These are phyloP conservation scores for Trichoderma oligosporum DNA, from an alignment of 2,329 filamentous ascomycete genomes.

Conservation along the genomic window DNA sequence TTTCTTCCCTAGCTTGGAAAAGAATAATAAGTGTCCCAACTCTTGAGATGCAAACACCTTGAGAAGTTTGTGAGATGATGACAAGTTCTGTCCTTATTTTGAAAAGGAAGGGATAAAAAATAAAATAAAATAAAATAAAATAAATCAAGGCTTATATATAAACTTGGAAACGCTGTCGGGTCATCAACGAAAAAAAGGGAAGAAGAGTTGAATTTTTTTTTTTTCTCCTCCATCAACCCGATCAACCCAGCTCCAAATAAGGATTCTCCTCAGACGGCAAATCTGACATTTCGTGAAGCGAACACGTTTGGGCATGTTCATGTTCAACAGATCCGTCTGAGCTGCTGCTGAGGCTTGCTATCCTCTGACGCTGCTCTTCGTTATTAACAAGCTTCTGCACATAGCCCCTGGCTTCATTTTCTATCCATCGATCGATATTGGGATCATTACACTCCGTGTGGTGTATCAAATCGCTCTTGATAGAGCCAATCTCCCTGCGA, in stretches of 20 bases:
- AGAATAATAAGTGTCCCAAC: too few relatives aligned
- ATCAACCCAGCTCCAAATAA: neutral
- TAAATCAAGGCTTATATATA: too few relatives aligned
- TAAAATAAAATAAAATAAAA: too few relatives aligned
- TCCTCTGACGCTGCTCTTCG: neutral
- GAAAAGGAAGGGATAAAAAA: neutral
- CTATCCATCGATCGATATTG: conserved; percentile 53
- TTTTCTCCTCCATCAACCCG: too few relatives aligned
- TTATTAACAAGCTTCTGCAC: conserved; percentile 31
- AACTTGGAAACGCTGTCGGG: too few relatives aligned
- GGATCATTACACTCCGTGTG: conserved; percentile 52
- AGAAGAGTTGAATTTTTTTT: neutral
- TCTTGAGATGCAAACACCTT: too few relatives aligned
- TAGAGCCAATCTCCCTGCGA: conserved; percentile 41
- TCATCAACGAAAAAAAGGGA: neutral
- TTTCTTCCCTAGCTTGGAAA: too few relatives aligned
- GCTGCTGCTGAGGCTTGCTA: conserved; percentile 3
- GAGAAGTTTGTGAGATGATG: too few relatives aligned
- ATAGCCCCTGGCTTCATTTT: conserved; percentile 48
- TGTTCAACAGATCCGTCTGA: neutral
- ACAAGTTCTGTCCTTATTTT: too few relatives aligned
- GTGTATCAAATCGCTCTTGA: conserved; percentile 50
- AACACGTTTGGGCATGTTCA: neutral
- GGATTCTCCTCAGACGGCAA: neutral
- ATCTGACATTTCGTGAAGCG: neutral